phyloP scores from a whole-genome alignment of 2,329 filamentous ascomycete species.

The Nannizziopsis barbatae region DNA sequence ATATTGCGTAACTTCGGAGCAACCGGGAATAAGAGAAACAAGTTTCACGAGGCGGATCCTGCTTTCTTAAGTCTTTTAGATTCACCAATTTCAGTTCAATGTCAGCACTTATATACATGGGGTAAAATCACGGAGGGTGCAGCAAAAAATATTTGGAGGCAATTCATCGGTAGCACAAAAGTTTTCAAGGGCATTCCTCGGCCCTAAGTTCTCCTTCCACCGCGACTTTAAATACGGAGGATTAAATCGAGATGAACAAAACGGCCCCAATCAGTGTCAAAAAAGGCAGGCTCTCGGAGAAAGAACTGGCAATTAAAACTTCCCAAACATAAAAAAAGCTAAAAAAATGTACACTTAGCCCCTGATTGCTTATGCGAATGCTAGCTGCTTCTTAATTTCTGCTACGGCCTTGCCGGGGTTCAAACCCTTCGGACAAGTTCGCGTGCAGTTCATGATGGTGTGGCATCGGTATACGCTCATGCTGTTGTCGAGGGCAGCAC shows the following conservation, averaged over 20 bases:
- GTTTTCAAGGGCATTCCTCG: neutral
- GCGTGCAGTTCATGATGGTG: constrained; percentile 97
- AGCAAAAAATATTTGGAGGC: neutral
- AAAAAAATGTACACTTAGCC: constrained; percentile 1
- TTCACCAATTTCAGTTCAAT: constrained; percentile 1
- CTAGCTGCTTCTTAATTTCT: constrained; percentile 97
- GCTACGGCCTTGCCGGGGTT: constrained; percentile 94
- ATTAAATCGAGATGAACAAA: neutral
- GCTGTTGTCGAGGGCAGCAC: constrained; percentile 87
- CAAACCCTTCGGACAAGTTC: constrained; percentile 94
- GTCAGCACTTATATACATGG: constrained; percentile 10
- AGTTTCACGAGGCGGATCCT: too few species aligned
- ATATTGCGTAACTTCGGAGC: too few species aligned
- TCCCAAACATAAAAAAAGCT: constrained; percentile 12
- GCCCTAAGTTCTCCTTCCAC: constrained; percentile 1
- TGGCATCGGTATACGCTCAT: constrained; percentile 99
- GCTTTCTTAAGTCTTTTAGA: constrained; percentile 1
- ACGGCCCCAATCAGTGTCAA: constrained; percentile 2
- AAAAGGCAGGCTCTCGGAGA: constrained; percentile 8
- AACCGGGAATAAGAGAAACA: too few species aligned
- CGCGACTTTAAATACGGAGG: constrained; percentile 5
- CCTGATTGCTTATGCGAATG: constrained; percentile 30
- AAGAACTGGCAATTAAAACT: too few species aligned
- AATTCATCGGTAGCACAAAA: neutral
- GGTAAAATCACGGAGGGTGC: neutral